phyloP scores from a whole-genome alignment of 495 filamentous ascomycete species.

The Penicilliopsis zonata region DNA sequence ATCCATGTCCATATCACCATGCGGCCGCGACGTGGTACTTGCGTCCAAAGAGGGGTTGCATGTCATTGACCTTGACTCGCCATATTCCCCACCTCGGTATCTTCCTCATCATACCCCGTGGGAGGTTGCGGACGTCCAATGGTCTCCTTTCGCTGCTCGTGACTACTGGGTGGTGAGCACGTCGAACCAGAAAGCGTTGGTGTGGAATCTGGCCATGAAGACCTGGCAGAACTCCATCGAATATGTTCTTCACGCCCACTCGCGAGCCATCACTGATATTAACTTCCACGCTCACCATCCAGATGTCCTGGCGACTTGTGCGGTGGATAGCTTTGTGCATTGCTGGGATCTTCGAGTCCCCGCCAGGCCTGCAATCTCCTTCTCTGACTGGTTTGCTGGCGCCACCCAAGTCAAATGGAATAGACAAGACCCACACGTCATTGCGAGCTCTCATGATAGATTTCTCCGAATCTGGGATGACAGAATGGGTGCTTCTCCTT shows the following conservation, averaged over 20 bases:
- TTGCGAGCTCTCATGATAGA: slow-evolving; percentile 84
- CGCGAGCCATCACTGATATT: slow-evolving; percentile 86
- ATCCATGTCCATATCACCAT: slow-evolving; percentile 80
- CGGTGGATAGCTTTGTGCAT: slow-evolving; percentile 86
- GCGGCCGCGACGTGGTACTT: slow-evolving; percentile 82
- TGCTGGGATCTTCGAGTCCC: slow-evolving; percentile 83
- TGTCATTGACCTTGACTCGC: slow-evolving; percentile 88
- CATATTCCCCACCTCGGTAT: slow-evolving; percentile 77
- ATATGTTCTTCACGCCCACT: slow-evolving; percentile 81
- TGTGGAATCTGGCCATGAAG: slow-evolving; percentile 81
- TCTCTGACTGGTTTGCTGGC: slow-evolving; percentile 90
- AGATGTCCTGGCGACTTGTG: slow-evolving; percentile 79
- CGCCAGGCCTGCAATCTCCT: slow-evolving; percentile 61
- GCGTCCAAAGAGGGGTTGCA: slow-evolving; percentile 79
- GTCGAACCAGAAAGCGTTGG: slow-evolving; percentile 86
- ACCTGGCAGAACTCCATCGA: slow-evolving; percentile 69
- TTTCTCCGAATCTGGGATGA: slow-evolving; percentile 87
- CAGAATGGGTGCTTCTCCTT: slow-evolving; percentile 62
- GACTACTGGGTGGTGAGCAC: slow-evolving; percentile 92
- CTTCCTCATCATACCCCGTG: slow-evolving; percentile 81
- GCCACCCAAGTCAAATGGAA: slow-evolving; percentile 97
- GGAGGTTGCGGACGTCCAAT: slow-evolving; percentile 97
- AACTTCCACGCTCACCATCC: slow-evolving; percentile 93
- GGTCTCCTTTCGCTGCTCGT: slow-evolving; percentile 83
- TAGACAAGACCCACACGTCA: slow-evolving; percentile 67